These are phyloP conservation scores for Cornus controversa DNA, from an alignment of 148 eudicot genomes.

Conservation along the genomic window DNA sequence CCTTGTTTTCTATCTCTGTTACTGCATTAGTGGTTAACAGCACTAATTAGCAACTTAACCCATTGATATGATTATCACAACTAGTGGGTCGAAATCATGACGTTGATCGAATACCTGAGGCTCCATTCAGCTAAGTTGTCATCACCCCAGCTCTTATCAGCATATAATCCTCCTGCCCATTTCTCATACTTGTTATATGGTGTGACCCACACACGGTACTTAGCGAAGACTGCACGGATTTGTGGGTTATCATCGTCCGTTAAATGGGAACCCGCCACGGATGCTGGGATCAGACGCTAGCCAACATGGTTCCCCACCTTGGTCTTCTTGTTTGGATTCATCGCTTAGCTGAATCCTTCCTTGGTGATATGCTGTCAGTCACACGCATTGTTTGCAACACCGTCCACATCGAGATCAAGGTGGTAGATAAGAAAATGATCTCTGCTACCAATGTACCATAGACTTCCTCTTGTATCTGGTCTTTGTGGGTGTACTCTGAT, in stretches of 20 bases:
- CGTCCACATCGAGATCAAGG: constrained; percentile 51
- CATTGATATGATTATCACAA: background rate
- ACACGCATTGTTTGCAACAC: constrained; percentile 19
- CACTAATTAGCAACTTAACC: background rate
- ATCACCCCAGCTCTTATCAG: constrained; percentile 49
- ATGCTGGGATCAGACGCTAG: constrained; percentile 40
- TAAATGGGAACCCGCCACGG: constrained; percentile 18
- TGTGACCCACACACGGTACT: constrained; percentile 50
- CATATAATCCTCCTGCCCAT: constrained; percentile 54
- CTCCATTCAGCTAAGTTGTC: constrained; percentile 37
- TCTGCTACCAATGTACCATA: constrained; percentile 47
- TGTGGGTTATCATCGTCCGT: constrained; percentile 45
- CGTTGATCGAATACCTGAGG: constrained; percentile 23
- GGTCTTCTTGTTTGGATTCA: constrained; percentile 48
- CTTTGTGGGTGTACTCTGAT: constrained; percentile 40
- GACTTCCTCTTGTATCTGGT: constrained; percentile 41
- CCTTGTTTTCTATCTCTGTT: constrained; percentile 49
- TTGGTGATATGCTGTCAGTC: constrained; percentile 13
- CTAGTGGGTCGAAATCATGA: too few species aligned
- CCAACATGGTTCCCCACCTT: constrained; percentile 44
- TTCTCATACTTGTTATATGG: constrained; percentile 54
- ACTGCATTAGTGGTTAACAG: constrained; percentile 23
- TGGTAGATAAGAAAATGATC: constrained; percentile 50
- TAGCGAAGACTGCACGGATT: constrained; percentile 39
- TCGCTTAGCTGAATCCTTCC: constrained; percentile 31